phyloP scores from a whole-genome alignment of 2,329 filamentous ascomycete genomes.

The Drechslera avenae region DNA sequence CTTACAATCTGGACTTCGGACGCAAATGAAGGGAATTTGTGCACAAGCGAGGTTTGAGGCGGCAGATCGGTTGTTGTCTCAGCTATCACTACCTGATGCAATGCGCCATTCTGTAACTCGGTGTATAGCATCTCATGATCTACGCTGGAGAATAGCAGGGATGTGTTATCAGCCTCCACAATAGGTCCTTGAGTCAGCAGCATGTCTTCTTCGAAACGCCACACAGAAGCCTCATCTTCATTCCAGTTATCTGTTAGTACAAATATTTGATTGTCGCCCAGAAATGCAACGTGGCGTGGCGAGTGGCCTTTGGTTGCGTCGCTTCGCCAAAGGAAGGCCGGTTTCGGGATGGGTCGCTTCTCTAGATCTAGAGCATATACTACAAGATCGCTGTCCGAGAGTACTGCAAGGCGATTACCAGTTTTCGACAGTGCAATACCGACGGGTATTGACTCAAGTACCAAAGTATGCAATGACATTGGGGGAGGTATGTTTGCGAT shows the following conservation, averaged over 20 bases:
- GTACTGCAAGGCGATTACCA: slow-evolving; percentile 64
- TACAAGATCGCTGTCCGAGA: slow-evolving; percentile 70
- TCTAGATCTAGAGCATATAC: slow-evolving; percentile 72
- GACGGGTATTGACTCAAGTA: slow-evolving; percentile 65
- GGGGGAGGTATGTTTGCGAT: slow-evolving; percentile 88
- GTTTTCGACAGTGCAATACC: slow-evolving; percentile 72
- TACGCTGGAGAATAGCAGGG: slow-evolving; percentile 30
- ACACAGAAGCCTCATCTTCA: slow-evolving; percentile 37
- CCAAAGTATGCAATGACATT: slow-evolving; percentile 81
- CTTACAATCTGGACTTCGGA: slow-evolving; percentile 30
- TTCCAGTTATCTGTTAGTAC: slow-evolving; percentile 44
- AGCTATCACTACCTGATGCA: slow-evolving; percentile 21
- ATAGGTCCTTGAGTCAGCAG: slow-evolving; percentile 31
- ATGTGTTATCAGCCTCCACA: slow-evolving; percentile 27
- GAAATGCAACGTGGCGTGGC: slow-evolving; percentile 56
- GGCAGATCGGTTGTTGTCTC: slow-evolving; percentile 18
- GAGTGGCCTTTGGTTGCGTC: slow-evolving; percentile 19
- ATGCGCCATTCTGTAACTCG: slow-evolving; percentile 31
- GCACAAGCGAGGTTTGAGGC: slow-evolving; percentile 21
- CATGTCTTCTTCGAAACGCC: slow-evolving; percentile 30
- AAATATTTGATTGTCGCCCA: slow-evolving; percentile 46
- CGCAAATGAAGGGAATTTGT: slow-evolving; percentile 36
- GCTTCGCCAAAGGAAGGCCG: slow-evolving; percentile 50
- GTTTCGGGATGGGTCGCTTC: slow-evolving; percentile 56
- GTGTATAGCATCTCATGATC: slow-evolving; percentile 29